Conservation (phyloP, 257 asterid species). For the Catharanthus roseus region DNA sequence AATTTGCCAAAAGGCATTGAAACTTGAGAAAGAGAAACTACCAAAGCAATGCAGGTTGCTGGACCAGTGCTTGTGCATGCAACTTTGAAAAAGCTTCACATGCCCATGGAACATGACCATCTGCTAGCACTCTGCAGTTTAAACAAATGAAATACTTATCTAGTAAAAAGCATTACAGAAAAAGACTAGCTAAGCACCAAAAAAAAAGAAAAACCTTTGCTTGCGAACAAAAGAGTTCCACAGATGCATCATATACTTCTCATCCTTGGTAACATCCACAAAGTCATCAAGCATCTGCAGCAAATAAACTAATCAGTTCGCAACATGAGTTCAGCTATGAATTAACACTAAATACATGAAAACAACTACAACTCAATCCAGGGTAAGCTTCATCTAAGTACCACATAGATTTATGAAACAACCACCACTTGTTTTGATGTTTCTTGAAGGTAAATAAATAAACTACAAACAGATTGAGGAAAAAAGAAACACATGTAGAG, state of each 20-base stretch:
- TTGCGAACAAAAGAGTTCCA: constrained; percentile 97
- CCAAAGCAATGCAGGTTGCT: constrained; percentile 70
- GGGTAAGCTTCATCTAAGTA: background rate
- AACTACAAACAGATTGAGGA: background rate
- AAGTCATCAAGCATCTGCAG: constrained; percentile 98
- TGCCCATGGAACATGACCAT: constrained; percentile 97
- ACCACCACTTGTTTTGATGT: background rate
- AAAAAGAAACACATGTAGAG: background rate
- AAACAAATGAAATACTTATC: constrained; percentile 14
- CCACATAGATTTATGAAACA: background rate
- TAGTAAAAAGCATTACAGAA: background rate
- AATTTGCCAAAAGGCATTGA: background rate
- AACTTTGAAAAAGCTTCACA: constrained; percentile 89
- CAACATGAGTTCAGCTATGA: background rate
- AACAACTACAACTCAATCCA: background rate
- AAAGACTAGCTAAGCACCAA: background rate
- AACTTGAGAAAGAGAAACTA: background rate
- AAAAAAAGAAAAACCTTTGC: constrained; percentile 57
- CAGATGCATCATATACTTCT: constrained; percentile 94
- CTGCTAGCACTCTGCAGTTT: constrained; percentile 83
- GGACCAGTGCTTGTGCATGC: constrained; percentile 57
- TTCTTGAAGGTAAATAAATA: background rate
- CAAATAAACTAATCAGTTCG: constrained; percentile 7
- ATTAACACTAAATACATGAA: background rate
- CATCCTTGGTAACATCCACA: constrained; percentile 92